Evolutionary conservation across 106 monocot genomes (phyloP), one percentile per base, ranked within the genome.

Genomic region (Allium sativum): DNA sequence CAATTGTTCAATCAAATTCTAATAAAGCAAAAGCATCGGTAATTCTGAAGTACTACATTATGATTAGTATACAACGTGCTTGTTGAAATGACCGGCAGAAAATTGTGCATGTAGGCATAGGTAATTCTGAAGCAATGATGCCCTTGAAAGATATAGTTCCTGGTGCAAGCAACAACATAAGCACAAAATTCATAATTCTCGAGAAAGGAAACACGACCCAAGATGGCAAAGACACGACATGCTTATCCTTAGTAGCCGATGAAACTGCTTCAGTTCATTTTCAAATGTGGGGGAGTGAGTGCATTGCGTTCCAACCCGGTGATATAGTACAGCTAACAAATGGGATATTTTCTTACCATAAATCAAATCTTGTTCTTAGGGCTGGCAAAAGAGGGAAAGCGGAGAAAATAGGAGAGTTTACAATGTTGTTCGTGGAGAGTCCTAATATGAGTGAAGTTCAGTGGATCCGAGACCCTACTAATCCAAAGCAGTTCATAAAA

Each of bases 381-480:
- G 91, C 84, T 6, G 96, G 96, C 12, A 87, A 78, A 66, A 82
- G 58, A 52, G 96, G 96, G 45, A 74, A 41, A 12, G 73, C 73
- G 1, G 80, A 76, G 68, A 98, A 91, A 74, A 71, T 85, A 7
- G 87, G 96, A 8, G 87, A 91, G 63, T 98, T 98, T 65, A 78
- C 81, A n/a, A 91, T 91, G 96, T 8, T 72, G 10, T 91, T 98
- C 65, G 96, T 87, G 3, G 96, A 96, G 81, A 67, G 77, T 6
- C 96, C 91, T 15, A 91, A 96, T 61, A 84, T 96, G 84, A 96
- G 90, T 8, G 91, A 91, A 75, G 71, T 84, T 48, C 66, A 57
- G 16, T 92, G 83, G 78, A 58, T 4, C 6, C 67, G 59, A 16
- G 81, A 84, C 58, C 76, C 76, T 18, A 61, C 40, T 21, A 76